Conservation (phyloP, 2,329 filamentous ascomycete species). For the Cercospora canescens region DNA sequence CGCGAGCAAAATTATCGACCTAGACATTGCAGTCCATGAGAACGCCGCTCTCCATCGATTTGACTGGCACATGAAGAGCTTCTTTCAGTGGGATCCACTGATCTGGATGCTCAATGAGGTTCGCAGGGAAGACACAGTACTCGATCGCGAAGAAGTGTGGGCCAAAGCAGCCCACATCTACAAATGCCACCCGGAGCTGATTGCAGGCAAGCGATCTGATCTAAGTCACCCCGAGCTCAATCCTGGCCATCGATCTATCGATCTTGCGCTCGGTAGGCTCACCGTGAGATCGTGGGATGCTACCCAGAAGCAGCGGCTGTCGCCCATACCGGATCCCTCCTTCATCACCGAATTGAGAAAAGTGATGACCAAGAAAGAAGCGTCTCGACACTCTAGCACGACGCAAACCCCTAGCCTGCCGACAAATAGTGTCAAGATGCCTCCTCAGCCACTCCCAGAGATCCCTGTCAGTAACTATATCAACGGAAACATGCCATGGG, state of each 20-base stretch:
- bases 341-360: conserved; percentile 18
- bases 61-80: conserved; percentile 55
- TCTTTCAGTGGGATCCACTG: conserved; percentile 47
- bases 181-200: conserved; percentile 44
- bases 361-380: conserved; percentile 16
- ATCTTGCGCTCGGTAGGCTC: conserved; percentile 45
- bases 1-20: conserved; percentile 43
- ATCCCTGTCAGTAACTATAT: conserved; percentile 19
- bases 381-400: conserved; percentile 13
- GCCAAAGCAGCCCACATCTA: conserved; percentile 46
- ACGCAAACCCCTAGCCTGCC: conserved; percentile 17
- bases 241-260: conserved; percentile 40
- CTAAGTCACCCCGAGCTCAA: conserved; percentile 42
- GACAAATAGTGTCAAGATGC: conserved; percentile 6
- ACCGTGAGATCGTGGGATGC: conserved; percentile 49
- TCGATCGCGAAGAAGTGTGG: conserved; percentile 42
- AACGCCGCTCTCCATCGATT: conserved; percentile 47
- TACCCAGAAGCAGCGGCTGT: conserved; percentile 1
- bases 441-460: conserved; percentile 9
- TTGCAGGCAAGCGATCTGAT: conserved; percentile 38
- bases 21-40: conserved; percentile 43
- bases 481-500: conserved; percentile 15
- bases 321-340: conserved; percentile 8
- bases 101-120: conserved; percentile 40
- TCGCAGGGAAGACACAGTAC: conserved; percentile 21